phyloP scores from a whole-genome alignment of 257 asterid species.

The Gynochthodes officinalis region DNA sequence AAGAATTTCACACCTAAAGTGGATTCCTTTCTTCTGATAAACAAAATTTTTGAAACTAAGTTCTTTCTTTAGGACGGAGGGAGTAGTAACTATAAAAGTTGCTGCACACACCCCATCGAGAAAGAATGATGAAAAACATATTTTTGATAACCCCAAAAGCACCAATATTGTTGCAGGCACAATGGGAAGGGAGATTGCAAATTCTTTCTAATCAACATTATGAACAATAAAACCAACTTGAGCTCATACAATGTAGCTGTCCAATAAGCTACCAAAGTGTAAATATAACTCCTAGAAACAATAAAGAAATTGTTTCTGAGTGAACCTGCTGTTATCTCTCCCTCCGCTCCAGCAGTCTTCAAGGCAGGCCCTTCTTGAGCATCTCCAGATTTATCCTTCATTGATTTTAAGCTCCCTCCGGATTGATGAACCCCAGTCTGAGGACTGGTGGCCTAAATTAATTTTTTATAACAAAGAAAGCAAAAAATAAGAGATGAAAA shows the following conservation, averaged over 20 bases:
- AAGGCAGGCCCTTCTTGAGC: slow-evolving; percentile 64
- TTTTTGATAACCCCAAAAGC: too few relatives aligned
- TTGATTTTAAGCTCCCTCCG: slow-evolving; percentile 81
- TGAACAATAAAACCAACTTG: not conserved
- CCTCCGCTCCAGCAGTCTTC: slow-evolving; percentile 92
- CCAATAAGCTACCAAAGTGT: not conserved
- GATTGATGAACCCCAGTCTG: slow-evolving; percentile 78
- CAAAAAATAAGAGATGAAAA: not conserved
- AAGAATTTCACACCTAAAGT: too few relatives aligned
- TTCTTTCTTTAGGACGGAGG: too few relatives aligned
- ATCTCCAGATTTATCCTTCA: slow-evolving; percentile 81
- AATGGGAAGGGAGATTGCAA: not conserved
- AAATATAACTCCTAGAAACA: not conserved
- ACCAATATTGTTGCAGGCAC: not conserved
- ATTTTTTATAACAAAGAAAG: not conserved
- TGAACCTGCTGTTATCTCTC: slow-evolving; percentile 95
- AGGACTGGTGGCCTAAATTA: slow-evolving; percentile 82
- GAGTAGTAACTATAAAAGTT: too few relatives aligned
- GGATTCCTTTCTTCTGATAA: too few relatives aligned
- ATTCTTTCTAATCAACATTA: not conserved
- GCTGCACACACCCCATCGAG: too few relatives aligned
- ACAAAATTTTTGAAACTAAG: too few relatives aligned
- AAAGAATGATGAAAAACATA: too few relatives aligned
- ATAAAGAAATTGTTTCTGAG: not conserved
- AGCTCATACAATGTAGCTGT: not conserved